These are phyloP conservation scores for Zygosaccharomyces siamensis DNA, from an alignment of 805 yeast genomes.

Conservation along the genomic window DNA sequence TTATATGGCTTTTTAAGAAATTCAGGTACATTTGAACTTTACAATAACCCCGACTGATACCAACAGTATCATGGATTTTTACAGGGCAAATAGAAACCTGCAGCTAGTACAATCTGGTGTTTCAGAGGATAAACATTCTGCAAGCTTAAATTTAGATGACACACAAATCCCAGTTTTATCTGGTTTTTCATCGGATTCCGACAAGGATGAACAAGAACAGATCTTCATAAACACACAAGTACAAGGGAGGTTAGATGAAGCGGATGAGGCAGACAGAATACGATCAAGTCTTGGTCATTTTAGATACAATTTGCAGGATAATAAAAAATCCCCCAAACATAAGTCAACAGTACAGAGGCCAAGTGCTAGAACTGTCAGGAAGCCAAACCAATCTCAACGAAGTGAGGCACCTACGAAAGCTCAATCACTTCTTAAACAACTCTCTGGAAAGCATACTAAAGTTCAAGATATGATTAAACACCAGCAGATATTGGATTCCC, in stretches of 20 bases:
- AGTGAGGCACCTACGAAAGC: slow-evolving; percentile 12
- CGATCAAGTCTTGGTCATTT: slow-evolving; percentile 20
- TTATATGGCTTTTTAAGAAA: background rate
- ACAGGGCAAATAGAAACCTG: slow-evolving; percentile 27
- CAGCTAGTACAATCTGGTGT: slow-evolving; percentile 13
- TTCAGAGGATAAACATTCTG: slow-evolving; percentile 3
- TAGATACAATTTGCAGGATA: slow-evolving; percentile 14
- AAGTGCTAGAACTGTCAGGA: background rate
- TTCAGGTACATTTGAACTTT: background rate
- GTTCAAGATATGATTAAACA: slow-evolving; percentile 23
- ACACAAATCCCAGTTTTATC: slow-evolving; percentile 17
- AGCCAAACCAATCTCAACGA: slow-evolving; percentile 1
- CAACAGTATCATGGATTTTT: slow-evolving; percentile 21
- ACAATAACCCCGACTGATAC: background rate
- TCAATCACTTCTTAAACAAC: slow-evolving; percentile 18
- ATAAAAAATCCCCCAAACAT: background rate
- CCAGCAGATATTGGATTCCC: slow-evolving; percentile 5
- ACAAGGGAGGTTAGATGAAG: slow-evolving; percentile 31
- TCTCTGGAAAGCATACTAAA: slow-evolving; percentile 34
- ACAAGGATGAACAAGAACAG: slow-evolving; percentile 6
- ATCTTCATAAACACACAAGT: slow-evolving; percentile 32
- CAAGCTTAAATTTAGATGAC: slow-evolving; percentile 3
- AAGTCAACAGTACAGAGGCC: background rate
- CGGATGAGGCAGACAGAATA: slow-evolving; percentile 18
- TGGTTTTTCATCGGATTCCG: slow-evolving; percentile 6